phyloP scores from a whole-genome alignment of 495 filamentous ascomycete genomes.

The Tuber calosporum region DNA sequence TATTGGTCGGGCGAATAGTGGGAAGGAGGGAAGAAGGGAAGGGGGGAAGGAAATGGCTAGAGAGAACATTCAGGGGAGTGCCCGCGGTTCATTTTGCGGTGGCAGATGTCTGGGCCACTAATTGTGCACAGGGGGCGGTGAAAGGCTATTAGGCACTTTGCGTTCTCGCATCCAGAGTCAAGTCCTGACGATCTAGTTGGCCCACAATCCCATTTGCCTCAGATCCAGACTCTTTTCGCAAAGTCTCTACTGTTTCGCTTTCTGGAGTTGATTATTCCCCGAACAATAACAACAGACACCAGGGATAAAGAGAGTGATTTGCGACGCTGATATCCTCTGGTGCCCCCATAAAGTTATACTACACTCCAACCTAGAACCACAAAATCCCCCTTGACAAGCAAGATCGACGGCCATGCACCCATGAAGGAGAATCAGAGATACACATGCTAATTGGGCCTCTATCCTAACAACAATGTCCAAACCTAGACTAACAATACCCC shows the following conservation, averaged over 20 bases:
- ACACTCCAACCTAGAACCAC: neutral
- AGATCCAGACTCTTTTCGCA: no score
- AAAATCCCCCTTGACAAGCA: neutral
- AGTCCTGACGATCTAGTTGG: no score
- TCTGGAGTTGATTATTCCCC: neutral
- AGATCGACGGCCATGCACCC: neutral
- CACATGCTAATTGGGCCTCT: neutral
- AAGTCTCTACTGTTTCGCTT: neutral
- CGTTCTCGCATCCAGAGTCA: no score
- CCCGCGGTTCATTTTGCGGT: no score
- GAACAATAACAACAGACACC: neutral
- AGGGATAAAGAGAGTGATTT: neutral
- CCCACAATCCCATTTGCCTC: no score
- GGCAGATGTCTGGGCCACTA: no score
- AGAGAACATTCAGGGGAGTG: no score
- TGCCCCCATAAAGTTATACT: neutral
- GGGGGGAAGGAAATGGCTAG: no score
- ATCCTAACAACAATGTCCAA: neutral
- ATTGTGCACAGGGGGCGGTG: no score
- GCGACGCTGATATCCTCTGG: neutral
- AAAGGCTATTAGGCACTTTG: no score
- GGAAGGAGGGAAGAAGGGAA: no score
- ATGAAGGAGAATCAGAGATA: neutral
- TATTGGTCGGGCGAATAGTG: no score
- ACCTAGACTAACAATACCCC: neutral